phyloP scores from a whole-genome alignment of 108 stramenopile genomes.

The Cyclotella choctawhatcheeana region DNA sequence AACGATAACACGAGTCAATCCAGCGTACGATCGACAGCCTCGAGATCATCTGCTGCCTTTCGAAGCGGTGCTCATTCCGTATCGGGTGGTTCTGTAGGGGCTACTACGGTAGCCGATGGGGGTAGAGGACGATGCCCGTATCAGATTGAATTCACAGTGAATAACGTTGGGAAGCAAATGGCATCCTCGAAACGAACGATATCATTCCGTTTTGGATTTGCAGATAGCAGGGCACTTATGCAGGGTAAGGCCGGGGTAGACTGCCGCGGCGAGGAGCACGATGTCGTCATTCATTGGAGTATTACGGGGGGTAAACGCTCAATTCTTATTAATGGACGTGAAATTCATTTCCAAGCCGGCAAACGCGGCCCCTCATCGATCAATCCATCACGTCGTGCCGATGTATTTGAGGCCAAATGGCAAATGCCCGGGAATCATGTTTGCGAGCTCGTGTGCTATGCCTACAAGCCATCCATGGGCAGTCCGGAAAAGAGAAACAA shows the following conservation, averaged over 20 bases:
- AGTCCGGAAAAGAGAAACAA: constrained; percentile 38
- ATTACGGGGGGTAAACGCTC: constrained; percentile 78
- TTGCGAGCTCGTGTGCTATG: constrained; percentile 63
- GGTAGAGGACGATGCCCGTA: constrained; percentile 41
- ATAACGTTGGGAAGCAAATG: constrained; percentile 62
- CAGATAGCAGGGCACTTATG: constrained; percentile 58
- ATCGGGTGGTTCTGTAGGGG: background rate
- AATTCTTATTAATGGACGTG: constrained; percentile 66
- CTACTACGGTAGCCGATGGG: constrained; percentile 32
- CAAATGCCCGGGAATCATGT: constrained; percentile 49
- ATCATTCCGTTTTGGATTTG: constrained; percentile 83
- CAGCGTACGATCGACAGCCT: background rate
- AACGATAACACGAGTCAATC: background rate
- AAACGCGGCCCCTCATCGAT: constrained; percentile 25
- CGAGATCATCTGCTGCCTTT: background rate
- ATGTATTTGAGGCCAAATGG: constrained; percentile 69
- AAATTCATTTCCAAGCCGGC: constrained; percentile 69
- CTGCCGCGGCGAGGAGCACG: constrained; percentile 87
- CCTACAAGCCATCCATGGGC: constrained; percentile 49
- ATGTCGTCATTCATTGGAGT: constrained; percentile 79
- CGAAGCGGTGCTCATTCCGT: background rate
- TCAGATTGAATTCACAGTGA: constrained; percentile 40
- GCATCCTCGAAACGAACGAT: constrained; percentile 77
- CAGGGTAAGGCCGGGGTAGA: constrained; percentile 62
- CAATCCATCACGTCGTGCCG: constrained; percentile 33